Conservation (phyloP, 1,139 yeast species). For the Hansenula lynferdii region DNA sequence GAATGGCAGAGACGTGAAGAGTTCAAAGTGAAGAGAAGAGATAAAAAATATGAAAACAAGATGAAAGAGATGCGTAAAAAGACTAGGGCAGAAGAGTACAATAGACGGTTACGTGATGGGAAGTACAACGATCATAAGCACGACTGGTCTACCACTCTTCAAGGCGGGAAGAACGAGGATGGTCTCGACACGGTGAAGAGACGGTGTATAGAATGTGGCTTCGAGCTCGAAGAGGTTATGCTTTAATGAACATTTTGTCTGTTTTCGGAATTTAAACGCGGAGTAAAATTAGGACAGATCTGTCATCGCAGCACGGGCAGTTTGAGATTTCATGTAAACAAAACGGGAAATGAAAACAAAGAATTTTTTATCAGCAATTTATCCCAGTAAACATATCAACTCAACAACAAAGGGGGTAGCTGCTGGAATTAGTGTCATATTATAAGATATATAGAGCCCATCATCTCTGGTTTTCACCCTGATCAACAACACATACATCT, state of each 20-base stretch:
- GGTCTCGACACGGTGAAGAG: conserved; percentile 46
- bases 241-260: conserved; percentile 4
- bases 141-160: conserved; percentile 65
- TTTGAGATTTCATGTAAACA: no score
- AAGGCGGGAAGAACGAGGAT: conserved; percentile 33
- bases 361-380: no score
- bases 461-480: no score
- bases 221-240: conserved; percentile 68
- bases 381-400: no score
- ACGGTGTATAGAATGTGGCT: conserved; percentile 78
- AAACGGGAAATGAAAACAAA: no score
- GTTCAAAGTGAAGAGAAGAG: conserved; percentile 66
- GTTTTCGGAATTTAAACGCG: background rate
- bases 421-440: no score
- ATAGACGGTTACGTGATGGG: conserved; percentile 56
- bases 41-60: conserved; percentile 70
- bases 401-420: no score
- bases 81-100: conserved; percentile 89
- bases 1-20: conserved; percentile 88
- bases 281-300: no score
- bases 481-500: no score
- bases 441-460: no score
- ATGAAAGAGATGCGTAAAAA: conserved; percentile 83
- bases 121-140: conserved; percentile 60
- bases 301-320: no score